A percentile compares a stretch with the other conserved stretches of the same genome.
These are phyloP conservation scores for Spergularia marina DNA, from an alignment of 148 eudicot genomes.

Conservation along the genomic window DNA sequence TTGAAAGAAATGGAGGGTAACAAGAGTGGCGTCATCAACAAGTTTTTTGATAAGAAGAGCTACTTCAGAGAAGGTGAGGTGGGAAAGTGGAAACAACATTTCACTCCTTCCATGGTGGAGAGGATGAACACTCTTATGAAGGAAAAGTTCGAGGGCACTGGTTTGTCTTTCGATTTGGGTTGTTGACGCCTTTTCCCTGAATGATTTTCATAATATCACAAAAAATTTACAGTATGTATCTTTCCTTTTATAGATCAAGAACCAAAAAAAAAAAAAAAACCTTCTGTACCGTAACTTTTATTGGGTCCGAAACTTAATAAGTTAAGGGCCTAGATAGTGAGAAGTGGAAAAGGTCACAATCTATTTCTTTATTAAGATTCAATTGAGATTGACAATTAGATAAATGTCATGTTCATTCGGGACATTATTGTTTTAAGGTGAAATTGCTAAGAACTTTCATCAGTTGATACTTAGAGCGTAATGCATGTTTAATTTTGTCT, in stretches of 20 bases:
- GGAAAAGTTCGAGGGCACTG: neutral
- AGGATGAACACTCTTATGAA: slow-evolving; percentile 4
- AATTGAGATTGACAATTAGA: too few relatives aligned
- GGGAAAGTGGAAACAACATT: slow-evolving; percentile 19
- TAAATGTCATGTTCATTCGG: too few relatives aligned
- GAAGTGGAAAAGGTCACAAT: too few relatives aligned
- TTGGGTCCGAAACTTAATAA: too few relatives aligned
- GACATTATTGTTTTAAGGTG: neutral
- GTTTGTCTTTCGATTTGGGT: slow-evolving; percentile 2
- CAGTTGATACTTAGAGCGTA: slow-evolving; percentile 1
- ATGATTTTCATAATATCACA: neutral
- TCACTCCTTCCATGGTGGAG: slow-evolving; percentile 7
- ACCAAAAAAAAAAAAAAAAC: too few relatives aligned
- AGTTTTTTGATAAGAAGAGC: slow-evolving; percentile 11
- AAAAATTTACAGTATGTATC: too few relatives aligned
- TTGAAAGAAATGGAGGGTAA: slow-evolving; percentile 25
- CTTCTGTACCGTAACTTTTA: too few relatives aligned
- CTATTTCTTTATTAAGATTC: too few relatives aligned
- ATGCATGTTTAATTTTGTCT: neutral
- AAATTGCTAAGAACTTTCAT: slow-evolving; percentile 10
- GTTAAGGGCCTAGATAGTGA: too few relatives aligned
- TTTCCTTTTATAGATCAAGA: too few relatives aligned
- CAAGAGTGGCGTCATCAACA: slow-evolving; percentile 13
- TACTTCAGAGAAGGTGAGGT: slow-evolving; percentile 26
- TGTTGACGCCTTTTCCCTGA: neutral